phyloP scores from a whole-genome alignment of 208 protist genomes.

The Blechomonas ayalai region DNA sequence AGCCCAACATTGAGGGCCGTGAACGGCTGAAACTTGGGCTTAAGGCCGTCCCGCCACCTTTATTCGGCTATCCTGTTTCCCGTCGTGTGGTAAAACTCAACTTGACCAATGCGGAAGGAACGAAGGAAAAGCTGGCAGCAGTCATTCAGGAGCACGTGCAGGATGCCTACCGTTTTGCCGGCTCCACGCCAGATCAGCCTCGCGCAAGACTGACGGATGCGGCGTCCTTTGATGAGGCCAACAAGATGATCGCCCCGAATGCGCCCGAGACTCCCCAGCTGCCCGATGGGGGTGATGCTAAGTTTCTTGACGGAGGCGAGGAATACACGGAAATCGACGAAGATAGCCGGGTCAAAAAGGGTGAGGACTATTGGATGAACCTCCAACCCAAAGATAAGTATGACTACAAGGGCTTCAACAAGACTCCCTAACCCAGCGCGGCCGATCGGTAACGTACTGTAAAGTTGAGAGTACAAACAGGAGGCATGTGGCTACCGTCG shows the following conservation, averaged over 20 bases:
- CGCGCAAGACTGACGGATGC: conserved; percentile 73
- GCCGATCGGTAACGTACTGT: too few species aligned
- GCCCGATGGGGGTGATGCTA: conserved; percentile 18
- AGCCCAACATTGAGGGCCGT: conserved; percentile 88
- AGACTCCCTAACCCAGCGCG: conserved; percentile 81
- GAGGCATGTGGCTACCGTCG: too few species aligned
- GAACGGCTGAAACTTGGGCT: conserved; percentile 87
- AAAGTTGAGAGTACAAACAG: too few species aligned
- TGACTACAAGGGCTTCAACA: conserved; percentile 86
- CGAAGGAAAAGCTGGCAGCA: conserved; percentile 88
- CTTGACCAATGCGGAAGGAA: conserved; percentile 76
- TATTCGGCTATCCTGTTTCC: conserved; percentile 88
- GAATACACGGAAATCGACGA: conserved; percentile 77
- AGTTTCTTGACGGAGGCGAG: conserved; percentile 33
- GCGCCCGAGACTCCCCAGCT: conserved; percentile 41
- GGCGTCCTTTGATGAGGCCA: conserved; percentile 84
- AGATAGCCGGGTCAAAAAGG: conserved; percentile 81
- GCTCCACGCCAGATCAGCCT: conserved; percentile 73
- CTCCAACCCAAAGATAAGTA: conserved; percentile 84
- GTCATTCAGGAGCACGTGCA: conserved; percentile 90
- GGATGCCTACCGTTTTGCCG: conserved; percentile 86
- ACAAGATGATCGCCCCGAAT: conserved; percentile 89
- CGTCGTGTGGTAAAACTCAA: conserved; percentile 90
- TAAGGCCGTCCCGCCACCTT: conserved; percentile 77
- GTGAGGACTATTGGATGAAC: conserved; percentile 92